phyloP scores from a whole-genome alignment of 75 land plant species.

The Larix kaempferi region DNA sequence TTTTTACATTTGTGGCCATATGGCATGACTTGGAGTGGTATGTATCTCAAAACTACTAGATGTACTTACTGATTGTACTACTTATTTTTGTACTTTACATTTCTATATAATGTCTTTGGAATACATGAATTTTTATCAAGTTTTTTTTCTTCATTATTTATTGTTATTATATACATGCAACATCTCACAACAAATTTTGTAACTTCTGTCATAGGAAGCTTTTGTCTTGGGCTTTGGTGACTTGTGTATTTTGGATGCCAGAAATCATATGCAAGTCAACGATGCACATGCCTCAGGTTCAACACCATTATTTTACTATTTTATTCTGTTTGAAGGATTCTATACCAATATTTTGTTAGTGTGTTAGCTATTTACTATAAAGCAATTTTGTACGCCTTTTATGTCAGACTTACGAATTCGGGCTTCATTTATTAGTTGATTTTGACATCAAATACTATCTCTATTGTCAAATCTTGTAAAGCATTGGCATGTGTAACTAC shows the following conservation, averaged over 20 bases:
- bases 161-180: background rate
- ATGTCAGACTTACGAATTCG: background rate
- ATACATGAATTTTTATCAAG: background rate
- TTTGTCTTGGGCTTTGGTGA: conserved; percentile 99
- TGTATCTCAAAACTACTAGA: background rate
- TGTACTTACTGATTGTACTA: background rate
- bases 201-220: conserved; percentile 68
- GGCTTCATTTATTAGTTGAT: background rate
- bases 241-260: conserved; percentile 84
- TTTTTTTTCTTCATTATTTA: background rate
- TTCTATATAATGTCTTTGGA: background rate
- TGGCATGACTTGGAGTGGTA: conserved; percentile 99
- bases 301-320: background rate
- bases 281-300: conserved; percentile 34
- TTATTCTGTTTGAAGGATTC: background rate
- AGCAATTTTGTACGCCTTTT: background rate
- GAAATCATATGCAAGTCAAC: conserved; percentile 71
- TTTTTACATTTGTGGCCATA: conserved; percentile 95
- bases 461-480: conserved; percentile 2
- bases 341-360: background rate
- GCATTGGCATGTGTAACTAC: background rate
- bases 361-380: too few species aligned
- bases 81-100: conserved; percentile 2
- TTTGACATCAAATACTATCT: background rate
- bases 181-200: background rate